Evolutionary conservation across 2,329 filamentous ascomycete species (phyloP).

Genomic region (Orbilia blumenaviensis): DNA sequence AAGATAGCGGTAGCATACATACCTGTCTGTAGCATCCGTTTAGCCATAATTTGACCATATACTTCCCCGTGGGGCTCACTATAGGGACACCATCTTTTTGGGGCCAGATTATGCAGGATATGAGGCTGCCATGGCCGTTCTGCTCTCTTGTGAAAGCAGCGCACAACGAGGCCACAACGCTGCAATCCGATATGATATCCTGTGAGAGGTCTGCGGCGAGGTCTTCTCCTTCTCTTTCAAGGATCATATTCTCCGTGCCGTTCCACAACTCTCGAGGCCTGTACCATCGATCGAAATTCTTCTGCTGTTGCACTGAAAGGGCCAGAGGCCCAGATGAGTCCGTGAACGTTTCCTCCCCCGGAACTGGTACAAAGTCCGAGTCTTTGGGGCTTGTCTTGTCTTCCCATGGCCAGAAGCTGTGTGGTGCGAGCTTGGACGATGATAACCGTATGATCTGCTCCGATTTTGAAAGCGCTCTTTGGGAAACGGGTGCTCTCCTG

Average conservation of each 20-base stretch:
- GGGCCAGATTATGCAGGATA: slow-evolving; percentile 78
- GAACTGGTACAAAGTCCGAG: slow-evolving; percentile 66
- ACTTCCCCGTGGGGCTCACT: slow-evolving; percentile 82
- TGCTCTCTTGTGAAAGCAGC: slow-evolving; percentile 77
- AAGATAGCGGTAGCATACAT: not conserved
- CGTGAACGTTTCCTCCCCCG: slow-evolving; percentile 69
- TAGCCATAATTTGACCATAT: slow-evolving; percentile 91
- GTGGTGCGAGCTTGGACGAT: slow-evolving; percentile 81
- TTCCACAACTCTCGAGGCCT: slow-evolving; percentile 73
- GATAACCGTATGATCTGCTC: slow-evolving; percentile 81
- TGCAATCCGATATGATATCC: slow-evolving; percentile 95
- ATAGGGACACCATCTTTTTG: slow-evolving; percentile 69
- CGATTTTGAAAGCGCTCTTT: slow-evolving; percentile 69
- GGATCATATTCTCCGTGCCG: slow-evolving; percentile 61
- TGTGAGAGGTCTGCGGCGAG: slow-evolving; percentile 80
- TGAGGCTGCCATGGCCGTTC: slow-evolving; percentile 74
- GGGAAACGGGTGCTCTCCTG: slow-evolving; percentile 20
- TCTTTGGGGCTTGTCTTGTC: slow-evolving; percentile 68
- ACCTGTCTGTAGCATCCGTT: slow-evolving; percentile 81
- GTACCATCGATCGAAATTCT: slow-evolving; percentile 85
- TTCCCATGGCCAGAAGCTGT: slow-evolving; percentile 87
- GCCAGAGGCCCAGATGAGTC: slow-evolving; percentile 73
- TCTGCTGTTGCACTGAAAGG: slow-evolving; percentile 76
- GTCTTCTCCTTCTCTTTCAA: slow-evolving; percentile 69
- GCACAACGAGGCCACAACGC: slow-evolving; percentile 93